Percentiles rank a stretch among this genome's conserved stretches.
Conservation (phyloP, 345 rosid species). For the Lagerstroemia speciosa region DNA sequence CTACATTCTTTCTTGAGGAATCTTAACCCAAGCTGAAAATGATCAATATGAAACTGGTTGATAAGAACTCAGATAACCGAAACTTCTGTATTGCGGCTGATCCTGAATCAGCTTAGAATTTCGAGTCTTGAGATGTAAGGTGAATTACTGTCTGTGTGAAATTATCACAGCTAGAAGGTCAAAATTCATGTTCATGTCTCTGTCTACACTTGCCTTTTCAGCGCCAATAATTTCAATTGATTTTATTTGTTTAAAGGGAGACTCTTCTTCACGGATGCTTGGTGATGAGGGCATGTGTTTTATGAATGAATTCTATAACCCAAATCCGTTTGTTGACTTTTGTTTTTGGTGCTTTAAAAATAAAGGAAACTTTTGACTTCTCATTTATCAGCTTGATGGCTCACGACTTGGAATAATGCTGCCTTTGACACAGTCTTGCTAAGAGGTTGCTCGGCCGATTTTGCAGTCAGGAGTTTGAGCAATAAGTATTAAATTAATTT, state of each 20-base stretch:
- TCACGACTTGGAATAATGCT: background rate
- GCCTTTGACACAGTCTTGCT: constrained; percentile 8
- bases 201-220: background rate
- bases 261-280: background rate
- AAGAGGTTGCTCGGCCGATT: background rate
- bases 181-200: background rate
- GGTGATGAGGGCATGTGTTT: background rate
- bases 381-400: constrained; percentile 3
- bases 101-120: background rate
- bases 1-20: too few relatives aligned
- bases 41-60: too few relatives aligned
- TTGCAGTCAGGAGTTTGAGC: constrained; percentile 20
- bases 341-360: constrained; percentile 2
- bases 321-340: constrained; percentile 4
- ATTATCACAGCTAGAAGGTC: background rate
- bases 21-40: too few relatives aligned
- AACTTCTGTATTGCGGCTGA: background rate
- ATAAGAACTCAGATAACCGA: too few relatives aligned
- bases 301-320: background rate
- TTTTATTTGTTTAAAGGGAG: background rate
- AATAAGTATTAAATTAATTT: constrained; percentile 13
- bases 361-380: constrained; percentile 9
- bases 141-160: background rate
- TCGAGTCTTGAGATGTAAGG: background rate
- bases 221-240: background rate